Percentiles rank a stretch among this genome's conserved stretches.
Conservation (phyloP, 1,284 basidiomycete species). For the Malassezia sympodialis region DNA sequence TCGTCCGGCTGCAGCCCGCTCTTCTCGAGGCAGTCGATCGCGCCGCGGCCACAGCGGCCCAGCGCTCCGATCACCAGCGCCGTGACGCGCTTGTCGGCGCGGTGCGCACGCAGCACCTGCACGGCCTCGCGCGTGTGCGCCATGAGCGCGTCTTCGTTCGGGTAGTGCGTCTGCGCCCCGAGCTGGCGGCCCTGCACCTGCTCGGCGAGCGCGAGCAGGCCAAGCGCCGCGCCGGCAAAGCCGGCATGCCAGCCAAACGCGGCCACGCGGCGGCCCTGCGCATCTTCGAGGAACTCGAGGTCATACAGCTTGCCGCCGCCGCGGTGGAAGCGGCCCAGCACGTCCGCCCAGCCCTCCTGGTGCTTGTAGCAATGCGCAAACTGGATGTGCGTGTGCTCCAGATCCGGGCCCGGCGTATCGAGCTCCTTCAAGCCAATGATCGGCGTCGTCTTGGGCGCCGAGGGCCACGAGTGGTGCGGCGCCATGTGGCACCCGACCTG, state of each 20-base stretch:
- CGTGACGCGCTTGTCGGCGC: slow-evolving; percentile 58
- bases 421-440: slow-evolving; percentile 98
- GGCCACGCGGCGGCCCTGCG: slow-evolving; percentile 76
- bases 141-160: slow-evolving; percentile 54
- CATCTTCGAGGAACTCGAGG: slow-evolving; percentile 88
- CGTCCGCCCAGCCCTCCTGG: slow-evolving; percentile 82
- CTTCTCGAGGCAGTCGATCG: slow-evolving; percentile 87
- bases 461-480: slow-evolving; percentile 79
- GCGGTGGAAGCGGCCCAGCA: slow-evolving; percentile 75
- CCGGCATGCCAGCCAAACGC: slow-evolving; percentile 98
- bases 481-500: slow-evolving; percentile 84
- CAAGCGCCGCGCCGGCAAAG: slow-evolving; percentile 91
- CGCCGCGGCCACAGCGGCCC: slow-evolving; percentile 90
- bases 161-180: slow-evolving; percentile 66
- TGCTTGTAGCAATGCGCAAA: slow-evolving; percentile 98
- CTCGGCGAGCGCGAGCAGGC: slow-evolving; percentile 67
- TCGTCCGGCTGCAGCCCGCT: slow-evolving; percentile 68
- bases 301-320: slow-evolving; percentile 88
- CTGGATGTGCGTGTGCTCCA: slow-evolving; percentile 75
- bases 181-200: slow-evolving; percentile 30
- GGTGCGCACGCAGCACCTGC: slow-evolving; percentile 54
- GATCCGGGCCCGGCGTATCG: slow-evolving; percentile 51
- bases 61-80: slow-evolving; percentile 92
- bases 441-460: slow-evolving; percentile 62
- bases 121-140: slow-evolving; percentile 54